Evolutionary conservation across 164 flowering plant species (phyloP).

Genomic region (Vitis rupestris): DNA sequence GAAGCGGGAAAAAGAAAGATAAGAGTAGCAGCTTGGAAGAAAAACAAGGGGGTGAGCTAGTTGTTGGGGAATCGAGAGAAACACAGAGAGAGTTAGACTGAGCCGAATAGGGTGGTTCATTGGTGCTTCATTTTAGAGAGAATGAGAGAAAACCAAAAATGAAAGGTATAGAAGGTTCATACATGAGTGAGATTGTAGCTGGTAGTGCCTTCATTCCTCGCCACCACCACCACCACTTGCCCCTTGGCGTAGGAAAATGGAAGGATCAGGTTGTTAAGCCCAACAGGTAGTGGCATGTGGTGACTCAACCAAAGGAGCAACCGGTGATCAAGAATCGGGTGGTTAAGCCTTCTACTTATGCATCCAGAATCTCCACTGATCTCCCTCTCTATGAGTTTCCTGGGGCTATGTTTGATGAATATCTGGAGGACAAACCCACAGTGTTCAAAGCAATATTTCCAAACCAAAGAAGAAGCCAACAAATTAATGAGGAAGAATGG

Average conservation of each 20-base stretch:
- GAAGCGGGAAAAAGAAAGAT: too few relatives aligned
- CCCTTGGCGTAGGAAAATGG: neutral
- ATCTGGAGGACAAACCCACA: conserved; percentile 61
- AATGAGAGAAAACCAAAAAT: neutral
- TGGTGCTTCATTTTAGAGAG: too few relatives aligned
- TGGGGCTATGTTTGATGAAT: conserved; percentile 76
- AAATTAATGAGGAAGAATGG: conserved; percentile 76
- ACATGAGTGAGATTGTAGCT: too few relatives aligned
- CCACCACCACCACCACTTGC: too few relatives aligned
- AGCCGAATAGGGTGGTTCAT: too few relatives aligned
- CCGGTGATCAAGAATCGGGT: conserved; percentile 13
- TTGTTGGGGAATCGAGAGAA: too few relatives aligned
- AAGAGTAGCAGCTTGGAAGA: too few relatives aligned
- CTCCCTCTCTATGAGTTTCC: conserved; percentile 66
- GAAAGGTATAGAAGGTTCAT: neutral
- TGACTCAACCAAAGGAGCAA: neutral
- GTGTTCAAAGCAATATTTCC: conserved; percentile 83
- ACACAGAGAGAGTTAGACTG: too few relatives aligned
- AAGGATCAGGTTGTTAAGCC: neutral
- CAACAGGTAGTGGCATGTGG: conserved; percentile 4
- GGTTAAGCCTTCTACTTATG: conserved; percentile 25
- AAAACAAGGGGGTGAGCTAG: too few relatives aligned
- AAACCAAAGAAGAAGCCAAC: conserved; percentile 60
- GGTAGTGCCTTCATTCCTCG: too few relatives aligned
- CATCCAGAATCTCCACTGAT: conserved; percentile 56